phyloP scores from a whole-genome alignment of 805 yeast genomes.

The Ogataea degrootiae region DNA sequence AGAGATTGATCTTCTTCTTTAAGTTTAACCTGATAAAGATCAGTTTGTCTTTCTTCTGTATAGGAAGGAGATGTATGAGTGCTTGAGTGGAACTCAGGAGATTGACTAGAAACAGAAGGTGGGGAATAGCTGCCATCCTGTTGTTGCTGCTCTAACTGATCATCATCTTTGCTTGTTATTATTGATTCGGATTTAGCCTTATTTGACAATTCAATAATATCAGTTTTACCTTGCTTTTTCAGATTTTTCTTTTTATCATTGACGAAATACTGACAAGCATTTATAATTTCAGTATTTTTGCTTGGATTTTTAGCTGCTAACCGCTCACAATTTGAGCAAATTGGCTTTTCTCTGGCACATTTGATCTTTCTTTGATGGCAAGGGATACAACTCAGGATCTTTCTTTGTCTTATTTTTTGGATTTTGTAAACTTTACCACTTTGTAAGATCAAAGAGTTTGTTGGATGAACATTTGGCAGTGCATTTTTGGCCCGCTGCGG shows the following conservation, averaged over 20 bases:
- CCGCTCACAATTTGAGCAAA: constrained; percentile 51
- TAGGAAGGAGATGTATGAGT: neutral
- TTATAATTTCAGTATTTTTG: constrained; percentile 10
- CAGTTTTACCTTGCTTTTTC: constrained; percentile 13
- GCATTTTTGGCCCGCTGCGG: constrained; percentile 9
- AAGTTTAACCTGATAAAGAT: neutral
- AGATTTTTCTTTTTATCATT: constrained; percentile 50
- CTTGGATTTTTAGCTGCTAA: constrained; percentile 16
- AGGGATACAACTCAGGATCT: constrained; percentile 53
- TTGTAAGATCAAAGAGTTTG: constrained; percentile 24
- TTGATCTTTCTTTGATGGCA: constrained; percentile 66
- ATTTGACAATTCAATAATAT: constrained; percentile 7
- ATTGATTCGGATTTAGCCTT: neutral
- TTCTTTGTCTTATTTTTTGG: constrained; percentile 57
- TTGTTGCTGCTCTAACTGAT: neutral
- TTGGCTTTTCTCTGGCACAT: constrained; percentile 57
- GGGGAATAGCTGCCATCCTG: neutral
- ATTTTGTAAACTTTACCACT: constrained; percentile 48
- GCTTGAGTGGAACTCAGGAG: neutral
- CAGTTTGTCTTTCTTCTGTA: neutral
- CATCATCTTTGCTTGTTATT: neutral
- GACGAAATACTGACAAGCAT: constrained; percentile 48
- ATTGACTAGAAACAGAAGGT: neutral
- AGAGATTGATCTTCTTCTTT: neutral
- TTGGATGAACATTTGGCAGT: constrained; percentile 21